Conservation (phyloP, 2,329 filamentous ascomycete genomes). For the Monosporascus sp. region DNA sequence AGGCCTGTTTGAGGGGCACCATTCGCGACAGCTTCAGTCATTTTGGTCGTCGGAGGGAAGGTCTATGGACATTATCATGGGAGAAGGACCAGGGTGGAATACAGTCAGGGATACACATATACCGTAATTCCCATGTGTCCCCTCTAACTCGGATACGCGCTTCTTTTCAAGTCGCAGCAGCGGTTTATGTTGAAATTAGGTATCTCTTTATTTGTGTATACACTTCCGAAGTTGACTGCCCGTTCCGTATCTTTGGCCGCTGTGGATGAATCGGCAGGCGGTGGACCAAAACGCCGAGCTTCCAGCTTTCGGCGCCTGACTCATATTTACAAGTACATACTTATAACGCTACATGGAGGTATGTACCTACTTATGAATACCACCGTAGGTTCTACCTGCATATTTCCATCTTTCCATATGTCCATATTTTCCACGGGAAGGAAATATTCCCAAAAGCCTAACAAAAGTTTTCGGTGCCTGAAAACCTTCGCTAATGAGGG, state of each 20-base stretch:
- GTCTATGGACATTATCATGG: constrained; percentile 30
- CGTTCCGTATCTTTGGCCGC: not conserved
- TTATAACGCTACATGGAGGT: no score
- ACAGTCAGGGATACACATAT: no score
- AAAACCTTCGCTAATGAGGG: not conserved
- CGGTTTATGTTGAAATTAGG: not conserved
- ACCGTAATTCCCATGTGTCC: no score
- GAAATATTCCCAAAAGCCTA: not conserved
- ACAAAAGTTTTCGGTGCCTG: not conserved
- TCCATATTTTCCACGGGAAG: no score
- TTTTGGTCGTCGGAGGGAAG: constrained; percentile 34
- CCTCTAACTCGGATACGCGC: no score
- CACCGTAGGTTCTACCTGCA: not conserved
- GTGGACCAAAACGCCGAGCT: not conserved
- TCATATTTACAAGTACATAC: not conserved
- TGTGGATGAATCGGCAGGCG: not conserved
- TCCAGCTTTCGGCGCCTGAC: not conserved
- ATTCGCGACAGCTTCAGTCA: constrained; percentile 46
- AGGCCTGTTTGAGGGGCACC: constrained; percentile 35
- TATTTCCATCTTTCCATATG: no score
- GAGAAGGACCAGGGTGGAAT: constrained; percentile 11
- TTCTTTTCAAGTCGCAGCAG: not conserved
- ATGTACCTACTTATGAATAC: not conserved
- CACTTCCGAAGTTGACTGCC: not conserved
- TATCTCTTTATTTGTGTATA: not conserved